Conservation (phyloP, 75 land plant genomes). For the Selaginella moellendorffii region DNA sequence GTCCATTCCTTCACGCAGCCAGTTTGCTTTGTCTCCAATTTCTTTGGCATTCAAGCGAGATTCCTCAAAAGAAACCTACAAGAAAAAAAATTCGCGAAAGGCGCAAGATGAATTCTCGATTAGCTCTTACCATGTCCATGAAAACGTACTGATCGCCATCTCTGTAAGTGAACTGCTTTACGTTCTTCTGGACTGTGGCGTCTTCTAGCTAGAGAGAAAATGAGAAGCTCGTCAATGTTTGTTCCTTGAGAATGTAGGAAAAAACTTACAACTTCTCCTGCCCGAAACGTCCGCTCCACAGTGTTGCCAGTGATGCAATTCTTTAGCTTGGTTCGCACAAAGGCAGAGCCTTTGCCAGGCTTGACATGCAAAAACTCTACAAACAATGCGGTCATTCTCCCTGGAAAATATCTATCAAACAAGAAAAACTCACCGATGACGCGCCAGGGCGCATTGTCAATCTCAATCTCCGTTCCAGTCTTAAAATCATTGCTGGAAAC, state of each 20-base stretch:
- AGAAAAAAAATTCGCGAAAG: not conserved
- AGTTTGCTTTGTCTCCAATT: conserved; percentile 64
- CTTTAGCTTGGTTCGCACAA: conserved; percentile 81
- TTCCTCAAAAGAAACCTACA: conserved; percentile 76
- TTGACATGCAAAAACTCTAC: conserved; percentile 96
- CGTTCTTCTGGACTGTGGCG: conserved; percentile 63
- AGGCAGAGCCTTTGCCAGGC: conserved; percentile 98
- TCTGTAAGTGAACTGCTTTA: conserved; percentile 86
- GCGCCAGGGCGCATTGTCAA: conserved; percentile 85
- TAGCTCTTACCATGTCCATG: conserved; percentile 82
- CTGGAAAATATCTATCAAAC: not conserved
- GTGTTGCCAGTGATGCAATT: conserved; percentile 82
- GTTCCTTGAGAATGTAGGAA: too few relatives aligned
- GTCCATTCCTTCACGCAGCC: conserved; percentile 86
- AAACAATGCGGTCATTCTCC: conserved; percentile 11
- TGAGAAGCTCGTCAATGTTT: too few relatives aligned
- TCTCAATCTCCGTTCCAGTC: conserved; percentile 61
- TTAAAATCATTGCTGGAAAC: conserved; percentile 77
- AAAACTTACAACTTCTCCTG: conserved; percentile 33
- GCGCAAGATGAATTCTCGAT: not conserved
- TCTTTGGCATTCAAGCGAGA: conserved; percentile 45
- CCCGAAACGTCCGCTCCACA: conserved; percentile 88
- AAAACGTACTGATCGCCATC: conserved; percentile 84
- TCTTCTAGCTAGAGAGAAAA: conserved; percentile 40
- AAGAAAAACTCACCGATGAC: conserved; percentile 43